Percentiles rank a stretch among this genome's conserved stretches.
phyloP scores from a whole-genome alignment of 345 rosid genomes.

The Lepidium africanum region DNA sequence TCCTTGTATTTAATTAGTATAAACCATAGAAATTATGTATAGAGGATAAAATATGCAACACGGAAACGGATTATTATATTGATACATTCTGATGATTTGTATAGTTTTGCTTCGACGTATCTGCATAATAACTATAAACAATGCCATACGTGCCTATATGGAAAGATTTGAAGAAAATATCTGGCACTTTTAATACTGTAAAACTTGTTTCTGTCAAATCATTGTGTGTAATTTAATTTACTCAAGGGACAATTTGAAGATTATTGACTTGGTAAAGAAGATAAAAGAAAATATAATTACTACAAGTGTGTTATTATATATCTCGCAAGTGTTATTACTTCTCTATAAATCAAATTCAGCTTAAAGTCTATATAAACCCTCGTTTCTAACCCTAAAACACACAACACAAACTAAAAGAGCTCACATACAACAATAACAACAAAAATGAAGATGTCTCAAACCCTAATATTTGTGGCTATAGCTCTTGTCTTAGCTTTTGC shows the following conservation, averaged over 20 bases:
- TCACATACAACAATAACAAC: neutral
- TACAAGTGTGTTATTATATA: neutral
- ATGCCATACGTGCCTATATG: neutral
- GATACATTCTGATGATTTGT: neutral
- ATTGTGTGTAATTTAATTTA: neutral
- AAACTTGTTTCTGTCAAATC: neutral
- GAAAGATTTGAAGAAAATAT: neutral
- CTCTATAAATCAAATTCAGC: neutral
- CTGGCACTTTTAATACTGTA: neutral
- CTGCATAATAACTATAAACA: neutral
- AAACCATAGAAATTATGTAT: neutral
- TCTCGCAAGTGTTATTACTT: neutral
- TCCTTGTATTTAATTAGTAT: neutral
- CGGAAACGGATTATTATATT: neutral
- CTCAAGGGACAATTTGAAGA: neutral
- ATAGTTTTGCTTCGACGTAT: neutral
- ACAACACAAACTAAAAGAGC: neutral
- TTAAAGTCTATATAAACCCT: conserved; percentile 12
- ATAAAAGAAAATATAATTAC: neutral
- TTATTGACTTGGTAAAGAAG: conserved; percentile 13
- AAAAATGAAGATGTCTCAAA: conserved; percentile 8
- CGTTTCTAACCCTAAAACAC: neutral
- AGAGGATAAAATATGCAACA: neutral
- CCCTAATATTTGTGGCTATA: neutral
- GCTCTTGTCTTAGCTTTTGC: conserved; percentile 5